These are phyloP conservation scores for Suillus placidus DNA, from an alignment of 768 basidiomycete genomes.

Conservation along the genomic window DNA sequence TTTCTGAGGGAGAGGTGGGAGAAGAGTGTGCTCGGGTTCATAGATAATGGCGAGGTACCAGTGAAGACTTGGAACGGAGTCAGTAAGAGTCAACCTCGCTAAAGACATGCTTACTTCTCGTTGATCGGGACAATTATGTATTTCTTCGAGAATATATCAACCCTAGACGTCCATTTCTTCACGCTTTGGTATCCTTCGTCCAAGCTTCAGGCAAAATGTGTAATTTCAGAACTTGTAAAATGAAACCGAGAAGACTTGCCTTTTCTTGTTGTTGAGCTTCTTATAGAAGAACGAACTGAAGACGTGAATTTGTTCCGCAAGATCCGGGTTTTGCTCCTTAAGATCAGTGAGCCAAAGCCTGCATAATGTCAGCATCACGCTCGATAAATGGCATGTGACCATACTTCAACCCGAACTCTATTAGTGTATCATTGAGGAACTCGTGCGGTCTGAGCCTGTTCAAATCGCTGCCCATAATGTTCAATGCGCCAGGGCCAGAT, in stretches of 20 bases:
- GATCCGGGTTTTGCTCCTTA: conserved; percentile 53
- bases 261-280: conserved; percentile 73
- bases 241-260: conserved; percentile 39
- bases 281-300: conserved; percentile 99
- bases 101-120: conserved; percentile 69
- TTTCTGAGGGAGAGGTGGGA: conserved; percentile 46
- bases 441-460: conserved; percentile 75
- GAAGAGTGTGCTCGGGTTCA: conserved; percentile 66
- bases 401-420: conserved; percentile 94
- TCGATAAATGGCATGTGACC: conserved; percentile 28
- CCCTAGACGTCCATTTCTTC: conserved; percentile 90
- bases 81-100: conserved; percentile 3
- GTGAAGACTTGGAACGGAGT: conserved; percentile 63
- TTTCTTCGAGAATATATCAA: conserved; percentile 88
- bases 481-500: conserved; percentile 71
- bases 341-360: conserved; percentile 75
- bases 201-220: conserved; percentile 32
- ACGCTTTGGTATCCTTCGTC: conserved; percentile 82
- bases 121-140: conserved; percentile 96
- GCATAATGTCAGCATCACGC: conserved; percentile 3
- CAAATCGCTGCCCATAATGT: conserved; percentile 79
- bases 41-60: conserved; percentile 98
- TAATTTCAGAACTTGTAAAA: not conserved
- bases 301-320: conserved; percentile 78
- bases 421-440: conserved; percentile 94